Evolutionary conservation across 1,284 basidiomycete genomes (phyloP), one percentile per base, ranked within the genome.

Genomic region (Leccinum ponderosum): DNA sequence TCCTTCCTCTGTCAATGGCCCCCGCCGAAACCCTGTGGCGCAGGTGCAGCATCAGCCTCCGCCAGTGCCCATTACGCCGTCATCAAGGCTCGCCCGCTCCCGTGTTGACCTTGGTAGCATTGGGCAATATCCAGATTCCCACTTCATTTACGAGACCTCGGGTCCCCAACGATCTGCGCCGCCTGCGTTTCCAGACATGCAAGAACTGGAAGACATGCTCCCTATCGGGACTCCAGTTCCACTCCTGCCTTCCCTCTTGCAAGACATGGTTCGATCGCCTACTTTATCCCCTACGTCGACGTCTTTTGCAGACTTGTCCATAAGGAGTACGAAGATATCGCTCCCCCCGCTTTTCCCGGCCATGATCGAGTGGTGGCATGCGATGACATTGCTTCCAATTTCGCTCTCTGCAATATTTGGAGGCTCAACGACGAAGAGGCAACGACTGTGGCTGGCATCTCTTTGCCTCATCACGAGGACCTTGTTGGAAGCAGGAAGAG

Each of bases 61-160:
- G 7, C 75, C 75, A 60, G 75, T 76, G 57, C 72, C 76, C 56
- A 48, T 72, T 3, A 73, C 76, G 3, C 72, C 77, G 15, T 73
- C 73, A 37, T 65, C 68, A 12, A 75, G 73, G 57, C 72, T 69
- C 53, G 80, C 79, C 11, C 82, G 78, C 52, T 84, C 84, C 4
- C 82, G 83, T 57, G 69, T 77, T 27, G 79, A 84, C 37, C 74
- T 83, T 55, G 73, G 78, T 27, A 64, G 74, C 39, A 4, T 58
- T 4, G 14, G 57, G n/a, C 80, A 79, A 63, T 81, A 80, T 66
- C 67, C 67, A 29, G 69, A 77, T 29, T 64, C 77, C 31, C 79
- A 77, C 57, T 85, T 86, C 12, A 90, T 90, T 70, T 90, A 90
- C 68, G 87, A 90, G 70, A 89, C 87, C 0, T 81, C 85, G 6